Evolutionary conservation across 2,329 filamentous ascomycete species (phyloP).

Genomic region (Aspergillus aculeatinus): DNA sequence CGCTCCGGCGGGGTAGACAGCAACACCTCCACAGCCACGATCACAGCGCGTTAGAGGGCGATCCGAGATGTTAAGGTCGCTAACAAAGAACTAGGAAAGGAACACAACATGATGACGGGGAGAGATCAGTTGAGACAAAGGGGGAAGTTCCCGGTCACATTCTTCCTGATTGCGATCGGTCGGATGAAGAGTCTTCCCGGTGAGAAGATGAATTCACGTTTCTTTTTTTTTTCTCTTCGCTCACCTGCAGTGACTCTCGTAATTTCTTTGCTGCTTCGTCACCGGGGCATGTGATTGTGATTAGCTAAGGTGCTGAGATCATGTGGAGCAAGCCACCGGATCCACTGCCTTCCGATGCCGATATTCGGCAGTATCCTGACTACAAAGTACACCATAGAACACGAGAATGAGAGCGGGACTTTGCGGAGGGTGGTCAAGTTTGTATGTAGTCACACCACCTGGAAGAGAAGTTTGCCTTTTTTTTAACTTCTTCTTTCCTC

Average conservation of each 20-base stretch:
- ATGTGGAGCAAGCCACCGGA: not conserved
- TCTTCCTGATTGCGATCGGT: not conserved
- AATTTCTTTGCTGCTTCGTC: not conserved
- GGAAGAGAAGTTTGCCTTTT: not conserved
- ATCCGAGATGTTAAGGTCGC: not conserved
- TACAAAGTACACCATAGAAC: not conserved
- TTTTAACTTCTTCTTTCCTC: not conserved
- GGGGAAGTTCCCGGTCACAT: not conserved
- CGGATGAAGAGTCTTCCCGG: conserved; percentile 1
- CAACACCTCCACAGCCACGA: not conserved
- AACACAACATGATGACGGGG: not conserved
- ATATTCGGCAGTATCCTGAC: not conserved
- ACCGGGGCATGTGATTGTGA: conserved; percentile 13
- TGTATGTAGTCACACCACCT: not conserved
- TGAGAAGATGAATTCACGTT: not conserved
- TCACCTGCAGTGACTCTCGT: not conserved
- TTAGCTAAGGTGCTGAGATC: not conserved
- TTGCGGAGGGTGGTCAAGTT: not conserved
- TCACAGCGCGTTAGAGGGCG: not conserved
- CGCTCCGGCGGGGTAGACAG: not conserved
- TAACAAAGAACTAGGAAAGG: not conserved
- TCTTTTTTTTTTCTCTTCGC: not conserved
- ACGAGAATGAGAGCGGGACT: not conserved
- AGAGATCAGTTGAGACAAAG: not conserved
- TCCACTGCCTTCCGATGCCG: not conserved